A percentile compares a stretch with the other conserved stretches of the same genome.
Conservation (phyloP, 352 stramenopile species). For the Phytophthora cryptogea region DNA sequence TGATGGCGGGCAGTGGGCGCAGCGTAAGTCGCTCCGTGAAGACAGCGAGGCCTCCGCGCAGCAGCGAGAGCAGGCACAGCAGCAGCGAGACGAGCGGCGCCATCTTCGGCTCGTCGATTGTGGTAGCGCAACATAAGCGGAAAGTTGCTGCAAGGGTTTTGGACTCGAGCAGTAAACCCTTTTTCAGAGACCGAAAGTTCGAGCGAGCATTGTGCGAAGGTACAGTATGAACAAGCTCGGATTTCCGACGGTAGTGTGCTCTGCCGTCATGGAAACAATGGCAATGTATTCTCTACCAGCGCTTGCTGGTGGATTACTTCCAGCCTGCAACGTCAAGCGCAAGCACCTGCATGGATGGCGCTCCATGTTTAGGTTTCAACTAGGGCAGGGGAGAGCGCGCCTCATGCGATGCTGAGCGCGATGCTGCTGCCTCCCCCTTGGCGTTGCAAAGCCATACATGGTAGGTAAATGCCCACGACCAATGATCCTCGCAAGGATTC, state of each 20-base stretch:
- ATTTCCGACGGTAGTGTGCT: background rate
- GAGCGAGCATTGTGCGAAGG: too few species aligned
- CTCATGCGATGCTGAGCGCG: too few species aligned
- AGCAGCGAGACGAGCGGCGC: slow-evolving; percentile 8
- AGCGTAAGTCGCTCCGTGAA: slow-evolving; percentile 61
- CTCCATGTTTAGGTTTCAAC: slow-evolving; percentile 10
- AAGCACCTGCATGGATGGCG: background rate
- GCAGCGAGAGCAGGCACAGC: slow-evolving; percentile 27
- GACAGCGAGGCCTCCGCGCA: slow-evolving; percentile 16
- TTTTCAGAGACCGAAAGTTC: too few species aligned
- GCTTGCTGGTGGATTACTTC: background rate
- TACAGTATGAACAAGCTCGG: too few species aligned
- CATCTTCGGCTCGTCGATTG: slow-evolving; percentile 10
- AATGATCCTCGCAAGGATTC: background rate
- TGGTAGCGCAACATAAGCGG: slow-evolving; percentile 1
- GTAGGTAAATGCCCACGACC: too few species aligned
- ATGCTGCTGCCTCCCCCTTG: background rate
- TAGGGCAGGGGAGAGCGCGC: slow-evolving; percentile 9
- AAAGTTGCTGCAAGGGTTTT: slow-evolving; percentile 2
- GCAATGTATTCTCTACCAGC: too few species aligned
- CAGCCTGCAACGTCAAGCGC: background rate
- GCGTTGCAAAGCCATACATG: background rate
- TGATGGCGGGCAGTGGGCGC: slow-evolving; percentile 46
- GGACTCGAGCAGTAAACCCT: too few species aligned
- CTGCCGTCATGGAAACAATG: background rate